Evolutionary conservation across 768 basidiomycete species (phyloP).

Genomic region (Mycena rosella): DNA sequence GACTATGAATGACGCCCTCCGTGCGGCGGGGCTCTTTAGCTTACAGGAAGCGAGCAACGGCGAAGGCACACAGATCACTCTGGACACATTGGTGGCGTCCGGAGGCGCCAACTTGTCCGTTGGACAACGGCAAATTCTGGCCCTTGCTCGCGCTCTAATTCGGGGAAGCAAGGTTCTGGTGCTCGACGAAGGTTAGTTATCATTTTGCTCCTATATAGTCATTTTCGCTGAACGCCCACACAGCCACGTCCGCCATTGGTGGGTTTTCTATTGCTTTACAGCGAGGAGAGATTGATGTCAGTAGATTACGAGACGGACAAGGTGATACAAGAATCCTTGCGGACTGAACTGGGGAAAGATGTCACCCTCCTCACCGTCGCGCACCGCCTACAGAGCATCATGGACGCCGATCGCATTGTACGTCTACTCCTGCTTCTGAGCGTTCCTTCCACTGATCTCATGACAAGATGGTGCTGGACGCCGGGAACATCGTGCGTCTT

Average conservation of each 20-base stretch:
- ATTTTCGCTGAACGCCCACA: background rate
- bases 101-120: slow-evolving; percentile 22
- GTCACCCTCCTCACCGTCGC: slow-evolving; percentile 50
- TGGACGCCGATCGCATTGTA: slow-evolving; percentile 42
- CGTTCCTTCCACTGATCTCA: background rate
- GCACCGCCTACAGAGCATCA: slow-evolving; percentile 40
- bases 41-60: background rate
- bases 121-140: slow-evolving; percentile 26
- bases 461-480: slow-evolving; percentile 17
- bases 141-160: slow-evolving; percentile 42
- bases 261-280: background rate
- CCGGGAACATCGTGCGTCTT: slow-evolving; percentile 19
- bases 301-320: slow-evolving; percentile 57
- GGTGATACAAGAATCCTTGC: slow-evolving; percentile 55
- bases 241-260: slow-evolving; percentile 34
- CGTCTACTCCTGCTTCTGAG: background rate
- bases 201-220: slow-evolving; percentile 18
- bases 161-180: slow-evolving; percentile 27
- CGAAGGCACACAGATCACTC: slow-evolving; percentile 11
- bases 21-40: slow-evolving; percentile 46
- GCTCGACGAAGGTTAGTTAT: slow-evolving; percentile 27
- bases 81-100: slow-evolving; percentile 21
- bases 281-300: background rate
- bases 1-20: slow-evolving; percentile 46
- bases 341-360: slow-evolving; percentile 50